Evolutionary conservation across 345 rosid genomes (phyloP).

Genomic region (Syzygium jambos): DNA sequence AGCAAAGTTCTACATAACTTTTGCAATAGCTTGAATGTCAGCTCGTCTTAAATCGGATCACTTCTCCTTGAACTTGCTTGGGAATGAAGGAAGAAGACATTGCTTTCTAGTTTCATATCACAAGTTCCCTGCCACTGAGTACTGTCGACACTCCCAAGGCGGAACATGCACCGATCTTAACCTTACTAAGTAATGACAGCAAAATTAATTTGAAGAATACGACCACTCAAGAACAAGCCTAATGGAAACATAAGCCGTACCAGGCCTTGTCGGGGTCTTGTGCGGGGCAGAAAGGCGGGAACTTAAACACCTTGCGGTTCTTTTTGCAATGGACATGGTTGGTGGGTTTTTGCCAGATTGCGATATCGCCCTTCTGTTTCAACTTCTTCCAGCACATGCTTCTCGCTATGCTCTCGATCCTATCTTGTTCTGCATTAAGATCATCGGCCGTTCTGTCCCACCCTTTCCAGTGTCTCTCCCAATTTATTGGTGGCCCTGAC

Average conservation of each 20-base stretch:
- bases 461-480: slow-evolving; percentile 77
- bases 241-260: slow-evolving; percentile 11
- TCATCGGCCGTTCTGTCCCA: slow-evolving; percentile 67
- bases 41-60: background rate
- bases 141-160: background rate
- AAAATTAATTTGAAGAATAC: background rate
- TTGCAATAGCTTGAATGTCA: background rate
- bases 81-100: background rate
- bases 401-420: slow-evolving; percentile 49
- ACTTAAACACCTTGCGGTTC: slow-evolving; percentile 41
- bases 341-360: slow-evolving; percentile 83
- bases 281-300: slow-evolving; percentile 51
- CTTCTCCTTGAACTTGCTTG: background rate
- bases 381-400: slow-evolving; percentile 88
- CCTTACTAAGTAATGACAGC: background rate
- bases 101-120: background rate
- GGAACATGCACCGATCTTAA: background rate
- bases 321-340: slow-evolving; percentile 71
- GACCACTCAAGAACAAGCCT: background rate
- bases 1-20: background rate
- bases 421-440: slow-evolving; percentile 46
- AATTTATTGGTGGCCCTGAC: slow-evolving; percentile 90
- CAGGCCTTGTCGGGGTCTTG: slow-evolving; percentile 79
- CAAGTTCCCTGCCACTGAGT: background rate
- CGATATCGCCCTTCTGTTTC: slow-evolving; percentile 53